Conservation (phyloP, 306 rosid species). For the Benincasa hispida region DNA sequence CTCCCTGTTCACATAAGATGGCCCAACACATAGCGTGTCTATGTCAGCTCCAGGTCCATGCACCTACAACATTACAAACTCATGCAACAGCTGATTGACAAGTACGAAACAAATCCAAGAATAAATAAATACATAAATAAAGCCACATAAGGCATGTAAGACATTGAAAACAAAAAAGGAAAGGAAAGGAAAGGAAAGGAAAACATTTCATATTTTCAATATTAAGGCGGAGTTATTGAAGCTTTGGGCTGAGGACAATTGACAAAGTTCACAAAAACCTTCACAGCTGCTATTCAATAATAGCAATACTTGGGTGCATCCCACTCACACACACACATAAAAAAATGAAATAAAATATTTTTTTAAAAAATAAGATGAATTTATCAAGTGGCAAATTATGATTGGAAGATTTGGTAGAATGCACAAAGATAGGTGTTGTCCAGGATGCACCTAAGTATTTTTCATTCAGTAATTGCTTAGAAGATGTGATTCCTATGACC, state of each 20-base stretch:
- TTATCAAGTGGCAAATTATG: too few relatives aligned
- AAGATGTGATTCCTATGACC: background rate
- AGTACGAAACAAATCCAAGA: background rate
- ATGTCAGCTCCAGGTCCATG: conserved; percentile 90
- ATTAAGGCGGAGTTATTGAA: background rate
- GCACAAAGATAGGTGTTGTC: too few relatives aligned
- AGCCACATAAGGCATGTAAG: background rate
- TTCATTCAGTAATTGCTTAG: too few relatives aligned
- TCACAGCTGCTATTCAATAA: background rate
- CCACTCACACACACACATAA: too few relatives aligned
- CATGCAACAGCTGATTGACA: background rate
- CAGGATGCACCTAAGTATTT: too few relatives aligned
- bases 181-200: background rate
- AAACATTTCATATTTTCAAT: background rate
- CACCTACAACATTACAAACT: conserved; percentile 25
- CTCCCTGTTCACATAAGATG: conserved; percentile 70
- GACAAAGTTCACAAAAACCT: background rate
- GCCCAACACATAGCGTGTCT: conserved; percentile 83
- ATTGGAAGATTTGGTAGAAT: too few relatives aligned
- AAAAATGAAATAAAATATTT: too few relatives aligned
- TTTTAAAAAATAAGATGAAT: too few relatives aligned
- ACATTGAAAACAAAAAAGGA: background rate
- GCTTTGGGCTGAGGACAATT: background rate
- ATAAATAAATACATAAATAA: background rate
- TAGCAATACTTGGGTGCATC: too few relatives aligned